phyloP scores from a whole-genome alignment of 2,329 filamentous ascomycete species.

The Epichloe glyceriae region DNA sequence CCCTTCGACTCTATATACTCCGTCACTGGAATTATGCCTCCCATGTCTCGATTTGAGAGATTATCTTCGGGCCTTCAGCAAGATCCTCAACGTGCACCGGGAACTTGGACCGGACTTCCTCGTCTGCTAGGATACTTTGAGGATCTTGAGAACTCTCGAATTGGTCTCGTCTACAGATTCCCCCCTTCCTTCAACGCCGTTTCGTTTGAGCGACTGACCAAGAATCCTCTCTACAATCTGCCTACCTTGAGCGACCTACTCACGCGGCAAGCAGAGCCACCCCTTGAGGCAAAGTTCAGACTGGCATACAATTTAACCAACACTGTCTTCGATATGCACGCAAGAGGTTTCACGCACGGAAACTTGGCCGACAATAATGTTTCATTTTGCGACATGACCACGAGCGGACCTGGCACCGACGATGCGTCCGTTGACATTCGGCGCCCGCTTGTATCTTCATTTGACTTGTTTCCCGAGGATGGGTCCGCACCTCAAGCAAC shows the following conservation, averaged over 20 bases:
- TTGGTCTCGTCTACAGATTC: conserved; percentile 64
- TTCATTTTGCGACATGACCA: conserved; percentile 44
- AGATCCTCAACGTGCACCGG: conserved; percentile 36
- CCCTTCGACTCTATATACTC: conserved; percentile 50
- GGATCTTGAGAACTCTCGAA: conserved; percentile 54
- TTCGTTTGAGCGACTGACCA: conserved; percentile 36
- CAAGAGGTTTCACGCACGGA: conserved; percentile 55
- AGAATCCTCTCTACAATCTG: conserved; percentile 36
- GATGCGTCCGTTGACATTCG: conserved; percentile 47
- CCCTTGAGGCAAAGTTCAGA: conserved; percentile 63
- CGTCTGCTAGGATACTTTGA: conserved; percentile 60
- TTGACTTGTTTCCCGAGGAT: conserved; percentile 50
- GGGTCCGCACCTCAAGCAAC: conserved; percentile 10
- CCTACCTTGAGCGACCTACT: conserved; percentile 44
- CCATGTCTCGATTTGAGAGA: conserved; percentile 52
- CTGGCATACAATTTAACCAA: conserved; percentile 60
- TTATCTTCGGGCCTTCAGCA: conserved; percentile 45
- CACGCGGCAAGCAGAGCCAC: conserved; percentile 41
- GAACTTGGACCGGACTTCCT: conserved; percentile 48
- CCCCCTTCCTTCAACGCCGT: conserved; percentile 51
- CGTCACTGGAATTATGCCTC: conserved; percentile 48
- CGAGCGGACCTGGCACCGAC: conserved; percentile 25
- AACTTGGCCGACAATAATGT: conserved; percentile 56
- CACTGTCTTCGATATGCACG: conserved; percentile 62
- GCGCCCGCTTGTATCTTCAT: conserved; percentile 57